Evolutionary conservation across 345 rosid species (phyloP), one percentile per base, ranked within the genome.

Genomic region (Schrenkiella parvula): DNA sequence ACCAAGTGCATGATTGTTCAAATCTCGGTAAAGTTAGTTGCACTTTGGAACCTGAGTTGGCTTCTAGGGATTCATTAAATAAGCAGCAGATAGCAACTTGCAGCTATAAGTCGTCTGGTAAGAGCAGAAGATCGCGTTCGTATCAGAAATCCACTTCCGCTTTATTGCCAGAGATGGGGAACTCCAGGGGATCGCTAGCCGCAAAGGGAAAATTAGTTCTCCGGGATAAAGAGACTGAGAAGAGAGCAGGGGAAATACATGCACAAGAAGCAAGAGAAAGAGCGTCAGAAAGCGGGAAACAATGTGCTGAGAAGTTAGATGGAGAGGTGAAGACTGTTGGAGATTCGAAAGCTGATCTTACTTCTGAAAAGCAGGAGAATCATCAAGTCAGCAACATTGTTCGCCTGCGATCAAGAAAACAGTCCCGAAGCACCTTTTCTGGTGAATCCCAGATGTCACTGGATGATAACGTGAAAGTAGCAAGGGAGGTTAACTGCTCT

Each of bases 351-450:
- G 55, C 37, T 42, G 77, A 68, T 58, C 69, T 78, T 53, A 55
- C 78, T 53, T 54, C 25, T 66, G 82, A 59, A 37, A 51, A 59
- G 53, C 64, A 59, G 75, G 66, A 81, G 38, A 26, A 18, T 28
- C 52, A 42, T 17, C 54, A 44, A 35, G 79, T 34, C 50, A 73
- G 62, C 68, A 84, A 83, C 67, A 74, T 59, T 53, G 72, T 85
- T 75, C 85, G 83, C 47, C 85, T 83, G 44, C 54, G 78, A 14
- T 88, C 93, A 46, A 79, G 68, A 51, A 81, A 69, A 70, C 46
- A 66, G 22, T 32, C 80, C 28, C 80, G 34, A 37, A 75, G 70
- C 37, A 59, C 74, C 50, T 39, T 69, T 56, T 43, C 17, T 4
- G 56, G 62, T 79, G 83, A 80, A 17, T 47, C 53, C 19, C 62